A percentile compares a stretch with the other conserved stretches of the same genome.
Conservation (phyloP, 2,329 filamentous ascomycete genomes). For the Neophaeococcomyces mojaviensis region DNA sequence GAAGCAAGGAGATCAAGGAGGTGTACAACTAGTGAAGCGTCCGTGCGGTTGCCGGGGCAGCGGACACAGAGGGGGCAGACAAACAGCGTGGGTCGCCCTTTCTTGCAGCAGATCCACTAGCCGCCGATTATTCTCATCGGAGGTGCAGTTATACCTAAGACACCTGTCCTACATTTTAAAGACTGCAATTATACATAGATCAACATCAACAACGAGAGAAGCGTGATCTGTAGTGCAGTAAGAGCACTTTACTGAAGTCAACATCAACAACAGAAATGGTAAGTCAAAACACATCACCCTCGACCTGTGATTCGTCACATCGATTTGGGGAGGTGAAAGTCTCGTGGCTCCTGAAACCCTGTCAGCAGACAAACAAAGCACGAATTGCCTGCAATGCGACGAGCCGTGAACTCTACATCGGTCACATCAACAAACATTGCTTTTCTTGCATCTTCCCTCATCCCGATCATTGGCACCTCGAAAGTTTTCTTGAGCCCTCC, state of each 20-base stretch:
- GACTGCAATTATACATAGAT: neutral
- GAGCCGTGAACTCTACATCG: neutral
- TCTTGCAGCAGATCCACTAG: no score
- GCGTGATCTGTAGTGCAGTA: neutral
- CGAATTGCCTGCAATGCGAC: neutral
- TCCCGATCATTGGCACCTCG: neutral
- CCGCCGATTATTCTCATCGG: no score
- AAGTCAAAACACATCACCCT: conserved; percentile 3
- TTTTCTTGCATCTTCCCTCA: neutral
- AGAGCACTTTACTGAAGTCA: neutral
- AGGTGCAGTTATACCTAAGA: no score
- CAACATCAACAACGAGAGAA: neutral
- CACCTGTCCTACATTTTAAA: no score
- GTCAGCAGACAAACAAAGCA: neutral
- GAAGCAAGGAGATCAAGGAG: no score
- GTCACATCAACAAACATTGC: conserved; percentile 7
- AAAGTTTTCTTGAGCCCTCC: neutral
- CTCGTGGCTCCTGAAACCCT: neutral
- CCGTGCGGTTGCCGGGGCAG: conserved; percentile 4
- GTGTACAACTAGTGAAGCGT: no score
- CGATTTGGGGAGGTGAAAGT: neutral
- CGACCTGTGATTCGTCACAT: neutral
- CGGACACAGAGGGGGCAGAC: neutral
- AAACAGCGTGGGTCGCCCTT: neutral
- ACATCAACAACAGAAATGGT: conserved; percentile 8